These are phyloP conservation scores for Pelargonium australe DNA, from an alignment of 441 rosid genomes.

Conservation along the genomic window DNA sequence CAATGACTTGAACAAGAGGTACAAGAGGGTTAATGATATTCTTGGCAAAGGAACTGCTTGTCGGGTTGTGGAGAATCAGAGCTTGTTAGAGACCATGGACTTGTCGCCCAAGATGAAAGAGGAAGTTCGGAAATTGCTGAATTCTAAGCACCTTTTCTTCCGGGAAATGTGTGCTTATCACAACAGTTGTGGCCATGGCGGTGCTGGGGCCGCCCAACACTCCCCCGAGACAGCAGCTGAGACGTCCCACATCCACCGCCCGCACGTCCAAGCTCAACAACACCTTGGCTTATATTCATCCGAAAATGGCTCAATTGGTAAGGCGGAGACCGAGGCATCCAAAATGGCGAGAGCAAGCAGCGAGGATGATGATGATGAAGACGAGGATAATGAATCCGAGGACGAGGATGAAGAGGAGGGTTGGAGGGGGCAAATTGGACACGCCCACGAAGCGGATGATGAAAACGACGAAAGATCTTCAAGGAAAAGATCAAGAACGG, in stretches of 20 bases:
- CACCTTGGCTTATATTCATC: too few relatives aligned
- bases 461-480: constrained; percentile 29
- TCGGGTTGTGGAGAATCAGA: constrained; percentile 81
- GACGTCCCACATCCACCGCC: constrained; percentile 4
- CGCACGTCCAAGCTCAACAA: too few relatives aligned
- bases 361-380: constrained; percentile 28
- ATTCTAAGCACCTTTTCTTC: constrained; percentile 86
- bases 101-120: constrained; percentile 64
- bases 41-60: constrained; percentile 87
- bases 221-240: constrained; percentile 36
- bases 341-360: constrained; percentile 11
- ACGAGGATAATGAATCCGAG: constrained; percentile 24
- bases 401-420: neutral
- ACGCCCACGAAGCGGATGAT: constrained; percentile 46
- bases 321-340: too few relatives aligned
- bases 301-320: too few relatives aligned
- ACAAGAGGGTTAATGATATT: constrained; percentile 89
- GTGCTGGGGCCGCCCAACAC: constrained; percentile 31
- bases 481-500: constrained; percentile 23
- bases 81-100: constrained; percentile 75
- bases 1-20: constrained; percentile 93
- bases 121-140: constrained; percentile 71
- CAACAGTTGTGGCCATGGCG: constrained; percentile 62
- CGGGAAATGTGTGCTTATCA: constrained; percentile 98
- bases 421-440: constrained; percentile 33